Conservation (phyloP, 352 stramenopile genomes). For the Phytophthora cryptogea region DNA sequence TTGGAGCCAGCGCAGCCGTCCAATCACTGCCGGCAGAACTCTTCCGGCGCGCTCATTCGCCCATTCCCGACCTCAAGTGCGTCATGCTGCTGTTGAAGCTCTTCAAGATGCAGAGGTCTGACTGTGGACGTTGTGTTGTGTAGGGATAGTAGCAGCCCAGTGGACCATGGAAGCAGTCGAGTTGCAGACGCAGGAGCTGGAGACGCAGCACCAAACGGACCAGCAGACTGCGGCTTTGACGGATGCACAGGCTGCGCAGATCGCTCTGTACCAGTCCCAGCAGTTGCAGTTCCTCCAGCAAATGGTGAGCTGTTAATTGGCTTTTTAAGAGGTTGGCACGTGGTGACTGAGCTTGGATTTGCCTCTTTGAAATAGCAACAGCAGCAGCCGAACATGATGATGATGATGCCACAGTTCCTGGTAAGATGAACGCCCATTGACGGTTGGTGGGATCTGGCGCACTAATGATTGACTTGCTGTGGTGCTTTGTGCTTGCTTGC, state of each 20-base stretch:
- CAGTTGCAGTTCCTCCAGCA: slow-evolving; percentile 82
- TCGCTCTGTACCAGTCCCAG: slow-evolving; percentile 79
- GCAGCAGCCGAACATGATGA: slow-evolving; percentile 79
- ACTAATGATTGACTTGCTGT: slow-evolving; percentile 15
- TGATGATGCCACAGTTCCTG: slow-evolving; percentile 87
- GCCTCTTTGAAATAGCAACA: slow-evolving; percentile 33
- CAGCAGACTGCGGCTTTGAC: slow-evolving; percentile 17
- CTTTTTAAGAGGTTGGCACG: neutral
- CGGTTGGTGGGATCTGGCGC: slow-evolving; percentile 7
- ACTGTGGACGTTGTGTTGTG: slow-evolving; percentile 7
- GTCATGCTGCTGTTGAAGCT: slow-evolving; percentile 11
- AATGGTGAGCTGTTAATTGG: slow-evolving; percentile 49
- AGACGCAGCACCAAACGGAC: slow-evolving; percentile 22
- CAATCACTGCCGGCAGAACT: slow-evolving; percentile 19
- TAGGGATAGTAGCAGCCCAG: neutral
- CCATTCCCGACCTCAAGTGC: slow-evolving; percentile 15
- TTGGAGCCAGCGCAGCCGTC: slow-evolving; percentile 29
- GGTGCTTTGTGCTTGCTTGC: slow-evolving; percentile 20
- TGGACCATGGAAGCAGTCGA: slow-evolving; percentile 31
- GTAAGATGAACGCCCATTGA: slow-evolving; percentile 34
- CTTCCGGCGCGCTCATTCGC: slow-evolving; percentile 18
- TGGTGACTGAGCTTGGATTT: slow-evolving; percentile 8
- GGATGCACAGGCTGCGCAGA: slow-evolving; percentile 45
- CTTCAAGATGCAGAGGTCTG: slow-evolving; percentile 1
- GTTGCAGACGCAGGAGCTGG: slow-evolving; percentile 30